Percentiles rank a stretch among this genome's conserved stretches.
Evolutionary conservation across 129 eudicot genomes (phyloP).

Genomic region (Saussurea involucrata): DNA sequence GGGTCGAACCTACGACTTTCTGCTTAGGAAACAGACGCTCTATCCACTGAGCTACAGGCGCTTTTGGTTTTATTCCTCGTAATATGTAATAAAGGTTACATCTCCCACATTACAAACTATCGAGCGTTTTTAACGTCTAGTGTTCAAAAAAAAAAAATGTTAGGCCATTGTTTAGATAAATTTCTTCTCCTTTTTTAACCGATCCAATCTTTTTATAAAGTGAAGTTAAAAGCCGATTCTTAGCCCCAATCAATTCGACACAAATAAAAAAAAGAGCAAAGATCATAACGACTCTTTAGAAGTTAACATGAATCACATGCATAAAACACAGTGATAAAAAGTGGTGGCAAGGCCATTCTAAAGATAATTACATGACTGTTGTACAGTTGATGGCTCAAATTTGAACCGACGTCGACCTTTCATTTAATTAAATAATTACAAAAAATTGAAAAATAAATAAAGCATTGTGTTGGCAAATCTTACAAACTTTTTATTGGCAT

Average conservation of each 20-base stretch:
- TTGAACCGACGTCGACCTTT: conserved; percentile 22
- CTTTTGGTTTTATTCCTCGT: background rate
- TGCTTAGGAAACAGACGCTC: conserved; percentile 99
- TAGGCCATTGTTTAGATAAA: background rate
- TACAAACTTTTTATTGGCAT: conserved; percentile 18
- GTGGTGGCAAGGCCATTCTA: conserved; percentile 9
- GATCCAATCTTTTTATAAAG: background rate
- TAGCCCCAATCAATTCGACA: background rate
- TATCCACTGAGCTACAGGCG: conserved; percentile 99
- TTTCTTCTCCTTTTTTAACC: background rate
- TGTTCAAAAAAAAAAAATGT: no score
- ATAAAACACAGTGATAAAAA: conserved; percentile 8
- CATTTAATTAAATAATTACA: conserved; percentile 4
- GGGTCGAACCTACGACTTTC: conserved; percentile 99
- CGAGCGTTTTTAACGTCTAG: background rate
- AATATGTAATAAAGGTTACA: no score
- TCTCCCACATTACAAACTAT: background rate
- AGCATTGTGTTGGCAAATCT: conserved; percentile 24
- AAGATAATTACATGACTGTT: conserved; percentile 16
- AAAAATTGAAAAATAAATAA: background rate
- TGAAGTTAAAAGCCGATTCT: background rate
- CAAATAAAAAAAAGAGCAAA: conserved; percentile 8
- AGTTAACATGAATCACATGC: conserved; percentile 1
- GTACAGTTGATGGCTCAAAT: conserved; percentile 21
- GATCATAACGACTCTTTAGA: background rate